phyloP scores from a whole-genome alignment of 1,139 yeast genomes.

The Geotrichum cucujoidarum region DNA sequence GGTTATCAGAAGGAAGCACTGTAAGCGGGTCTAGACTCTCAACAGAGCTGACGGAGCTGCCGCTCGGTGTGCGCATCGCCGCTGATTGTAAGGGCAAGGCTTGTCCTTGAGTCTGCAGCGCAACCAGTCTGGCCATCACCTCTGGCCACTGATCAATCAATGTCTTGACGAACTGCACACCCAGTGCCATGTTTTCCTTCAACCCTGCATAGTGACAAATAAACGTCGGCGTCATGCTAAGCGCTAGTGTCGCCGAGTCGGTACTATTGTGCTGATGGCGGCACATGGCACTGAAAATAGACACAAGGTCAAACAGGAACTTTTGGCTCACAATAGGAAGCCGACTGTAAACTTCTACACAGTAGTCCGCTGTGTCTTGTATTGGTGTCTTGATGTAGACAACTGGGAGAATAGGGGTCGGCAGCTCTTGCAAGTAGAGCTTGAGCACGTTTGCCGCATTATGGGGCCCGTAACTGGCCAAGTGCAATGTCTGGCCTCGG shows the following conservation, averaged over 20 bases:
- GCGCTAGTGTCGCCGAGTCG: slow-evolving; percentile 4
- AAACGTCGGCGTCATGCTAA: slow-evolving; percentile 33
- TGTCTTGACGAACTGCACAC: slow-evolving; percentile 26
- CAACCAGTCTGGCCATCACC: slow-evolving; percentile 12
- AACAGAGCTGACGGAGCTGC: background rate
- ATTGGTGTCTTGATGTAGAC: slow-evolving; percentile 12
- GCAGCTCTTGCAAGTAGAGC: slow-evolving; percentile 16
- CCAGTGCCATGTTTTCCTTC: slow-evolving; percentile 28
- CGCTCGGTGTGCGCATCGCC: background rate
- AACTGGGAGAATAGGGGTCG: slow-evolving; percentile 15
- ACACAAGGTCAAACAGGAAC: slow-evolving; percentile 14
- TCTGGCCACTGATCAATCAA: slow-evolving; percentile 32
- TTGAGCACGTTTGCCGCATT: slow-evolving; percentile 13
- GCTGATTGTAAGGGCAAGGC: no score
- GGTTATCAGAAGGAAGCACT: background rate
- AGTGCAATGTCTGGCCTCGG: slow-evolving; percentile 36
- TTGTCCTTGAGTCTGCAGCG: background rate
- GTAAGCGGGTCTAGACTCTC: background rate
- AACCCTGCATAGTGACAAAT: slow-evolving; percentile 28
- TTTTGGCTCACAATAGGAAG: slow-evolving; percentile 16
- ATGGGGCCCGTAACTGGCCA: slow-evolving; percentile 32
- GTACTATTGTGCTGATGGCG: slow-evolving; percentile 9
- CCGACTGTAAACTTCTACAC: slow-evolving; percentile 9
- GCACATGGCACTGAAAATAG: slow-evolving; percentile 11
- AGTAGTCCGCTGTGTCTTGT: slow-evolving; percentile 7